Base-by-base conservation (phyloP, 768 basidiomycete genomes). In the Lanmaoa pseudosensibilis region DNA sequence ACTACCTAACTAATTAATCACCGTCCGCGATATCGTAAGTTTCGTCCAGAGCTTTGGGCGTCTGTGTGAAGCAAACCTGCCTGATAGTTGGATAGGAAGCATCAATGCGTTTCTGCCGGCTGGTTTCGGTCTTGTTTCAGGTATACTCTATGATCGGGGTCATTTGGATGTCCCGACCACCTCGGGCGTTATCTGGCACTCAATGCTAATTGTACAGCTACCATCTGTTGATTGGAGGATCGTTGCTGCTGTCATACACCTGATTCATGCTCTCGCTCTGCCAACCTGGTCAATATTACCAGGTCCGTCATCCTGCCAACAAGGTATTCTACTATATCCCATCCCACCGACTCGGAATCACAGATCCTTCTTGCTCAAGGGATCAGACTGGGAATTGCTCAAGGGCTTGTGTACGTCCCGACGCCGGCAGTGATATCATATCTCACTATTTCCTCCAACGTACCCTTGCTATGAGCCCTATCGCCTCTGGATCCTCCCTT, bases 81-180 rank as follows among this genome's bases (percentile, higher is more conserved):
- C 33, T 11, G 57, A 36, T 46, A 73, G 73, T 13, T 77, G 74
- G 74, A 77, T 84, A 55, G 83, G 82, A n/a, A n/a, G n/a, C n/a
- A n/a, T n/a, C n/a, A n/a, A n/a, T n/a, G n/a, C n/a, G n/a, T n/a
- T n/a, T n/a, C 65, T 81, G 13, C 56, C 73, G 18, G 59, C 77
- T 21, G 63, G 67, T 0, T 56, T 69, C n/a, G 74, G 80, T 16
- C 53, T 79, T 12, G 32, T 81, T 37, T 64, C 77, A 6, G 83
- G 83, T 3, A 64, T 73, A 48, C 73, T 77, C 9, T 80, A 78
- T 58, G 83, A 84, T 51, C 72, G 72, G n/a, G 83, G 83, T 51
- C 78, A 80, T 69, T 82, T 80, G 78, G 78, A 55, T 18, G 66
- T 58, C 32, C 2, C 7, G 32, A 36, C n/a, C n/a, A n/a, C n/a